Conservation (phyloP, 2,329 filamentous ascomycete species). For the Parastagonospora nodorum region DNA sequence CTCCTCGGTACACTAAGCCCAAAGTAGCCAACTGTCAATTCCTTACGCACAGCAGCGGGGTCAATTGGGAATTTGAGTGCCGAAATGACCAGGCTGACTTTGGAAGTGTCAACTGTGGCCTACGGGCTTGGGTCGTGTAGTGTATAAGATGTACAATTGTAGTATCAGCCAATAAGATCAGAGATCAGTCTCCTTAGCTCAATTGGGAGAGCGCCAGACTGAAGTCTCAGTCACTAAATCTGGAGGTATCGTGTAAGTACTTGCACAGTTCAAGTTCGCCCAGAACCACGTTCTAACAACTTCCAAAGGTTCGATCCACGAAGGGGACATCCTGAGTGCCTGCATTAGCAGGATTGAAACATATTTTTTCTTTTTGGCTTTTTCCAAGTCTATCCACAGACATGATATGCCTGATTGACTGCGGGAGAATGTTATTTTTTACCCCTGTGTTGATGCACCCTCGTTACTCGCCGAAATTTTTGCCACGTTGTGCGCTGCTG, state of each 20-base stretch:
- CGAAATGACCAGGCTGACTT: background rate
- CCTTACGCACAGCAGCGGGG: conserved; percentile 1
- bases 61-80: background rate
- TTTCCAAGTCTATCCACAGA: no score
- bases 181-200: conserved; percentile 31
- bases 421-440: no score
- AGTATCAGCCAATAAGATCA: conserved; percentile 17
- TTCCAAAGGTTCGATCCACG: conserved; percentile 19
- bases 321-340: conserved; percentile 23
- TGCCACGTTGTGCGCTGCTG: no score
- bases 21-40: background rate
- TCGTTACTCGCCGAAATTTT: no score
- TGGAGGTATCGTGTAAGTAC: conserved; percentile 28
- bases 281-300: background rate
- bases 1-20: conserved; percentile 9
- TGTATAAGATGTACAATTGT: background rate
- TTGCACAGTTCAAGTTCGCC: background rate
- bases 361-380: conserved; percentile 6
- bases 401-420: background rate
- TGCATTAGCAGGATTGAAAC: conserved; percentile 14
- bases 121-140: background rate
- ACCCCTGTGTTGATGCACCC: no score
- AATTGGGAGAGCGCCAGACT: conserved; percentile 41
- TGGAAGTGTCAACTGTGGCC: background rate
- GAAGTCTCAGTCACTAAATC: conserved; percentile 38